Percentiles rank a stretch among this genome's conserved stretches.
phyloP scores from a whole-genome alignment of 352 stramenopile species.

The Phytophthora pini region DNA sequence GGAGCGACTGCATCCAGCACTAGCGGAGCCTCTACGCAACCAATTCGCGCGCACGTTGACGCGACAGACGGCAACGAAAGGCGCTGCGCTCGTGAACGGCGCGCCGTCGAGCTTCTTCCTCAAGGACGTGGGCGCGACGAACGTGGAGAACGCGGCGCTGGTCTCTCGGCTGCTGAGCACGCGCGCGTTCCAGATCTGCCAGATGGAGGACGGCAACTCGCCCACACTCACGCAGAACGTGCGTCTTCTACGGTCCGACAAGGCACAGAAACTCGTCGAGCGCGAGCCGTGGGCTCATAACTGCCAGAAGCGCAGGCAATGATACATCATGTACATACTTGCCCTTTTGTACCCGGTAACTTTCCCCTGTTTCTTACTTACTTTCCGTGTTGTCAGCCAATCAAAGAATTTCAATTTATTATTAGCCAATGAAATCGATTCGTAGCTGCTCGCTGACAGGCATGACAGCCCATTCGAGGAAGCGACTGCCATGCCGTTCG shows the following conservation, averaged over 20 bases:
- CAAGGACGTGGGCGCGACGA: constrained; percentile 72
- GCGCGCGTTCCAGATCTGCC: constrained; percentile 84
- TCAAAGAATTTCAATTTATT: background rate
- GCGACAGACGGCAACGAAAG: constrained; percentile 49
- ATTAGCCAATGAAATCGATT: background rate
- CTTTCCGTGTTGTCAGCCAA: background rate
- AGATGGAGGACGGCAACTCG: constrained; percentile 82
- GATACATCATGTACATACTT: background rate
- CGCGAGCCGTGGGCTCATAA: constrained; percentile 52
- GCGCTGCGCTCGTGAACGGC: constrained; percentile 28
- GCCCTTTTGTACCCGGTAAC: background rate
- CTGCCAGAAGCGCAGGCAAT: constrained; percentile 26
- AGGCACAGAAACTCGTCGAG: constrained; percentile 15
- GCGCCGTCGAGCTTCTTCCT: constrained; percentile 77
- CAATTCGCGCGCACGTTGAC: constrained; percentile 52
- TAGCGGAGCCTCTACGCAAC: constrained; percentile 61
- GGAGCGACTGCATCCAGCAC: constrained; percentile 55
- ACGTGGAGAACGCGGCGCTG: constrained; percentile 69
- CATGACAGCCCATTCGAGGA: constrained; percentile 4
- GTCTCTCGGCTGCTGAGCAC: constrained; percentile 77
- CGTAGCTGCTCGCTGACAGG: constrained; percentile 1
- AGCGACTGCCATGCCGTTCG: constrained; percentile 64
- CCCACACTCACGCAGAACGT: constrained; percentile 86
- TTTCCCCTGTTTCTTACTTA: constrained; percentile 2
- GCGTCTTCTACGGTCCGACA: constrained; percentile 66